Evolutionary conservation across 352 stramenopile genomes (phyloP), one percentile per base, ranked within the genome.

Genomic region (Globisporangium spinosum): DNA sequence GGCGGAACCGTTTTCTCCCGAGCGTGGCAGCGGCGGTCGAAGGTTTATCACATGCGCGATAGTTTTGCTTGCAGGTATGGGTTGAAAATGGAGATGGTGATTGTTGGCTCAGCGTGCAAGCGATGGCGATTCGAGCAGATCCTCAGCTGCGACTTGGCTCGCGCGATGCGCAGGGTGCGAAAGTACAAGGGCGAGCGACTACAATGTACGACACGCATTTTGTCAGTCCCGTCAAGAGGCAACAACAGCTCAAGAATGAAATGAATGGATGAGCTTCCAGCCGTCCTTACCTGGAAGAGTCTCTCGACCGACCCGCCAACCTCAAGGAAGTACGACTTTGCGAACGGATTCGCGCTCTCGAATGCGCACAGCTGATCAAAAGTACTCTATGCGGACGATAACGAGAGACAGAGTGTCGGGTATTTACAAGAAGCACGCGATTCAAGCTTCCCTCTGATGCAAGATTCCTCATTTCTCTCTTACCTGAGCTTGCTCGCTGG

Each of bases 251-350:
- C 38, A 51, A 12, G 17, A 51, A 23, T 51, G 43, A 6, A 6
- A 20, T 47, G 40, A 38, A 38, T 10, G 8, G 32, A 38, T 38
- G 32, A 38, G 7, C 15, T 51, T 51, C 49, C 71, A 74, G 60
- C 62, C 9, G 13, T 66, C 43, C 65, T 58, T 71, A 86, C 79
- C 79, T 88, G 79, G 62, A 84, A 80, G 61, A 88, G 80, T 64
- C 79, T 71, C 69, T 88, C 79, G 43, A 74, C 27, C 62, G 79
- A 85, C 58, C 58, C 76, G 3, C 77, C 64, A 35, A 83, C 76
- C 62, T 88, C 78, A 60, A 81, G 64, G 49, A 86, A 82, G 65
- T 85, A 88, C 29, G 75, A 77, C 22, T 82, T 85, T 49, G 63
- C 57, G 22, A 80, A 70, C n/a, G 72, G 76, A 29, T 83, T 80